Evolutionary conservation across 208 protist genomes (phyloP).

Genomic region (Leishmania gerbilli): DNA sequence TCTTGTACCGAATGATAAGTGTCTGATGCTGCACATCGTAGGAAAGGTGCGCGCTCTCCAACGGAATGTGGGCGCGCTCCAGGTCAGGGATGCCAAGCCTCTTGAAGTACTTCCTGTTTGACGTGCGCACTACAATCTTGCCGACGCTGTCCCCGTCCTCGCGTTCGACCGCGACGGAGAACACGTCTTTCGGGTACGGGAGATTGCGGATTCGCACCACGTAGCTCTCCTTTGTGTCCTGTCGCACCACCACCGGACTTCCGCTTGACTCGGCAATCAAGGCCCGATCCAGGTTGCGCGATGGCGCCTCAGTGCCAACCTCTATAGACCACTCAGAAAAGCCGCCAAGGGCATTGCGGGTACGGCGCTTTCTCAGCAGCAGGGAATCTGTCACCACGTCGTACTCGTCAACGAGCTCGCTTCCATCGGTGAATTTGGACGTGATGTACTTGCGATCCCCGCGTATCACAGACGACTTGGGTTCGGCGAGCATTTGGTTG

Average conservation of each 20-base stretch:
- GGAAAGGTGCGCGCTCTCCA: conserved; percentile 65
- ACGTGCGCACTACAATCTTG: conserved; percentile 93
- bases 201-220: conserved; percentile 93
- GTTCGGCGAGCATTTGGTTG: conserved; percentile 58
- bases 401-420: conserved; percentile 94
- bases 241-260: conserved; percentile 81
- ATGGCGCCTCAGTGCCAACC: conserved; percentile 73
- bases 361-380: conserved; percentile 85
- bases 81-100: conserved; percentile 87
- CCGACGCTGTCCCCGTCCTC: conserved; percentile 43
- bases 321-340: conserved; percentile 87
- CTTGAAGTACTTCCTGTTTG: conserved; percentile 97
- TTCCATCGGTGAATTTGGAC: conserved; percentile 86
- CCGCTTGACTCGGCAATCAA: conserved; percentile 75
- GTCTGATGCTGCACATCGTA: conserved; percentile 93
- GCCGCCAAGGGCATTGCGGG: conserved; percentile 72
- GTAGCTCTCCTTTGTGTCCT: conserved; percentile 84
- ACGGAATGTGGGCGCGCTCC: conserved; percentile 50
- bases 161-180: conserved; percentile 81
- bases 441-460: conserved; percentile 86
- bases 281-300: conserved; percentile 62
- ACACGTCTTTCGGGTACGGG: conserved; percentile 88
- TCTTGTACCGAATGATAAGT: conserved; percentile 93
- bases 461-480: conserved; percentile 81
- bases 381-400: conserved; percentile 93